These are phyloP conservation scores for Gymnopilus dilepis DNA, from an alignment of 768 basidiomycete genomes.

Conservation along the genomic window DNA sequence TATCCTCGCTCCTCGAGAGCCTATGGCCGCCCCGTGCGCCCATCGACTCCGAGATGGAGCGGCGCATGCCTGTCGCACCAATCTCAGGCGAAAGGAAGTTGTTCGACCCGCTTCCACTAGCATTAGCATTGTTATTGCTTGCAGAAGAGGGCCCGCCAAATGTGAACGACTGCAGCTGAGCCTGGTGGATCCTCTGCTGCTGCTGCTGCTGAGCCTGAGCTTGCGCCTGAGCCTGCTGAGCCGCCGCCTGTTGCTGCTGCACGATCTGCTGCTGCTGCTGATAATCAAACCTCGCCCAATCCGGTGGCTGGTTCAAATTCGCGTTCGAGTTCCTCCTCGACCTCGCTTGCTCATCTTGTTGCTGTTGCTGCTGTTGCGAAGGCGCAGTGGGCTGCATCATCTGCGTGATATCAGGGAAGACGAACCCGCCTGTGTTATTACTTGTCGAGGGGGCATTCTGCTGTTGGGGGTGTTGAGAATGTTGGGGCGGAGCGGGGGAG, in stretches of 20 bases:
- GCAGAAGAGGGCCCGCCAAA: constrained; percentile 31
- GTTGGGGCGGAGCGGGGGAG: background rate
- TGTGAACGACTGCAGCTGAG: constrained; percentile 32
- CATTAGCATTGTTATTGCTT: constrained; percentile 2
- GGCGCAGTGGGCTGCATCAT: constrained; percentile 25
- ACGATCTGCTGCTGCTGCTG: constrained; percentile 13
- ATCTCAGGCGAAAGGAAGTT: constrained; percentile 40
- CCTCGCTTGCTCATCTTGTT: constrained; percentile 30
- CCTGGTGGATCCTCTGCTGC: constrained; percentile 25
- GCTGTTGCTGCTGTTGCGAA: constrained; percentile 25
- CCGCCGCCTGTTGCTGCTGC: constrained; percentile 13
- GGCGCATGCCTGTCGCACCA: constrained; percentile 42
- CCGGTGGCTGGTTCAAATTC: background rate
- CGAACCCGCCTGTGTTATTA: background rate
- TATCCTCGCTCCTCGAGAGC: constrained; percentile 67
- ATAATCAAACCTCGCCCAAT: constrained; percentile 29
- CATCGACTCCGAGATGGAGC: constrained; percentile 54
- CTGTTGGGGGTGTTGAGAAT: background rate
- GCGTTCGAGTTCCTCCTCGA: constrained; percentile 65
- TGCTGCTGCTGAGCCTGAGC: constrained; percentile 28
- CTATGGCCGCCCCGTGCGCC: constrained; percentile 46
- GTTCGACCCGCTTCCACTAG: constrained; percentile 2
- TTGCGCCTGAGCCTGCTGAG: constrained; percentile 14
- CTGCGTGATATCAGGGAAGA: constrained; percentile 11
- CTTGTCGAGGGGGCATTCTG: background rate